Conservation (phyloP, 148 eudicot genomes). For the Mesembryanthemum crystallinum region DNA sequence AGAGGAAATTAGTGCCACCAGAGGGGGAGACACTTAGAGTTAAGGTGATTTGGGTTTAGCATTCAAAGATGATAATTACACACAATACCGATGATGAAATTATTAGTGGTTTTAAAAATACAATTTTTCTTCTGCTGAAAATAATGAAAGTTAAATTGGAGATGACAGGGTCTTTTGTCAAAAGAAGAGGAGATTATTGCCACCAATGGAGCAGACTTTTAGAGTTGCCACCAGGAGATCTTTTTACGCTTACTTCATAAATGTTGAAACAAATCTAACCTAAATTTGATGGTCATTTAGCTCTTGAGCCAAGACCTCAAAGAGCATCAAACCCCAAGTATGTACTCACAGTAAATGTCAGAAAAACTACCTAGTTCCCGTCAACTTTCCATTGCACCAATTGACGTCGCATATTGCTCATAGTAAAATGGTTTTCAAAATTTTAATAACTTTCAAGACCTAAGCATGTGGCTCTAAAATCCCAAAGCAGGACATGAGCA, state of each 20-base stretch:
- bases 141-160: too few species aligned
- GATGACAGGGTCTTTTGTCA: too few species aligned
- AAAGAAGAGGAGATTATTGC: too few species aligned
- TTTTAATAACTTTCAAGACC: not conserved
- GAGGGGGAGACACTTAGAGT: too few species aligned
- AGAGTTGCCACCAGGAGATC: too few species aligned
- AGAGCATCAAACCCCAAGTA: not conserved
- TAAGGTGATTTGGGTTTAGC: not conserved
- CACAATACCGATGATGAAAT: not conserved
- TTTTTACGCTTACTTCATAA: not conserved
- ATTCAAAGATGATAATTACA: not conserved
- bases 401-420: not conserved
- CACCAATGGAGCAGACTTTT: too few species aligned
- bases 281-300: not conserved
- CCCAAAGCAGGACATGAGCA: not conserved
- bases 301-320: not conserved
- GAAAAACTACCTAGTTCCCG: not conserved
- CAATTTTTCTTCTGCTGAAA: too few species aligned
- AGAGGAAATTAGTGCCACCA: not conserved
- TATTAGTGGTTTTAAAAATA: not conserved
- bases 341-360: not conserved
- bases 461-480: not conserved
- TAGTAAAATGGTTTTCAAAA: not conserved
- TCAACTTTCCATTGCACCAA: not conserved
- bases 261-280: not conserved